Evolutionary conservation across 2,329 filamentous ascomycete genomes (phyloP).

Genomic region (Trichoderma sp.): DNA sequence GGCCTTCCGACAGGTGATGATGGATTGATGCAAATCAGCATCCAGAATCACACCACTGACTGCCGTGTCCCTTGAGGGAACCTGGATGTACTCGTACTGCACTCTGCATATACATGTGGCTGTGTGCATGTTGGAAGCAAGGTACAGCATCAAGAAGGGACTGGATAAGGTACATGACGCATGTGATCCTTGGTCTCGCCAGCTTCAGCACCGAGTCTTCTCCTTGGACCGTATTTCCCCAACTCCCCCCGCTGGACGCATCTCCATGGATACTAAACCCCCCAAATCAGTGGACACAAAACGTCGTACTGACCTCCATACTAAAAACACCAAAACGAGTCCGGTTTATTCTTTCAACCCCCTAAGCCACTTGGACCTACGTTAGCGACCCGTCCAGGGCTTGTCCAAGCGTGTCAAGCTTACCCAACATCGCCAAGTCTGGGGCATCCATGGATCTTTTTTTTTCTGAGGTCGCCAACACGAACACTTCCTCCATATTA

Average conservation of each 20-base stretch:
- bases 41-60: neutral
- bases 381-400: slow-evolving; percentile 1
- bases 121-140: neutral
- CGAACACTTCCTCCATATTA: neutral
- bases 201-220: neutral
- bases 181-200: neutral
- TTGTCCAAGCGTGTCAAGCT: neutral
- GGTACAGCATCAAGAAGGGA: neutral
- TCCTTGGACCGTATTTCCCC: neutral
- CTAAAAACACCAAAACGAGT: neutral
- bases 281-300: neutral
- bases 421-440: slow-evolving; percentile 1
- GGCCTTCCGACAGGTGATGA: slow-evolving; percentile 4
- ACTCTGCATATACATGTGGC: neutral
- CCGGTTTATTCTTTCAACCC: neutral
- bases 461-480: neutral
- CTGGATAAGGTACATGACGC: neutral
- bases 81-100: neutral
- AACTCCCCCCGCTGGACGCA: no score
- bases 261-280: no score
- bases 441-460: neutral
- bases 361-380: neutral
- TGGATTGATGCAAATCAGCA: neutral
- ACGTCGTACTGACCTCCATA: neutral
- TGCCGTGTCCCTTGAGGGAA: neutral